phyloP scores from a whole-genome alignment of 2,329 filamentous ascomycete genomes.

The Penicillium occitanis region DNA sequence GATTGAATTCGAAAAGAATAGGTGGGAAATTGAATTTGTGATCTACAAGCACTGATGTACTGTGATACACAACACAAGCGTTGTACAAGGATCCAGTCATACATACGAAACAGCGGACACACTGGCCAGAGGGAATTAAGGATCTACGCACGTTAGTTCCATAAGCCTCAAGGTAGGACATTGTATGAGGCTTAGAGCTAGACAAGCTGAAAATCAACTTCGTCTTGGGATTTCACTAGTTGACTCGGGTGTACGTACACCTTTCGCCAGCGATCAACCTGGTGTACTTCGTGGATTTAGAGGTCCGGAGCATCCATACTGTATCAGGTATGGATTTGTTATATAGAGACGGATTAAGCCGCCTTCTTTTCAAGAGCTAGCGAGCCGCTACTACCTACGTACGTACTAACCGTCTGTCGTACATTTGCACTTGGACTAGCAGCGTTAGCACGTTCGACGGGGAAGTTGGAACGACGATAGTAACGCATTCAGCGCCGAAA shows the following conservation, averaged over 20 bases:
- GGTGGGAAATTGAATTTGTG: constrained; percentile 3
- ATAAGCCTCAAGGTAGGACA: background rate
- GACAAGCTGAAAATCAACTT: background rate
- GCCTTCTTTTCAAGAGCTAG: background rate
- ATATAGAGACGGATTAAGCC: background rate
- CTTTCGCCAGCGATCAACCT: background rate
- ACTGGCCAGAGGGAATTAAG: background rate
- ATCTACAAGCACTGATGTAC: background rate
- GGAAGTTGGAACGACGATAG: background rate
- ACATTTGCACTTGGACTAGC: background rate
- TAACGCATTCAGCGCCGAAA: background rate
- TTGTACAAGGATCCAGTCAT: background rate
- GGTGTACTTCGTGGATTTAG: background rate
- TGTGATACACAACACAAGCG: background rate
- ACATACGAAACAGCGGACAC: background rate
- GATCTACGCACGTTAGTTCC: background rate
- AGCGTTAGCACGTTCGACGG: background rate
- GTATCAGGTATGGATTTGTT: background rate
- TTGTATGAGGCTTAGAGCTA: constrained; percentile 1
- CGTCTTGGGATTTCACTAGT: background rate
- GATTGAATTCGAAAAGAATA: background rate
- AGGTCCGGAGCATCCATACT: background rate
- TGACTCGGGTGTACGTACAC: background rate
- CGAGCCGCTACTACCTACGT: background rate
- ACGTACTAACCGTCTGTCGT: background rate